Conservation (phyloP, 805 yeast species). For the Hanseniaspora clermontiae region DNA sequence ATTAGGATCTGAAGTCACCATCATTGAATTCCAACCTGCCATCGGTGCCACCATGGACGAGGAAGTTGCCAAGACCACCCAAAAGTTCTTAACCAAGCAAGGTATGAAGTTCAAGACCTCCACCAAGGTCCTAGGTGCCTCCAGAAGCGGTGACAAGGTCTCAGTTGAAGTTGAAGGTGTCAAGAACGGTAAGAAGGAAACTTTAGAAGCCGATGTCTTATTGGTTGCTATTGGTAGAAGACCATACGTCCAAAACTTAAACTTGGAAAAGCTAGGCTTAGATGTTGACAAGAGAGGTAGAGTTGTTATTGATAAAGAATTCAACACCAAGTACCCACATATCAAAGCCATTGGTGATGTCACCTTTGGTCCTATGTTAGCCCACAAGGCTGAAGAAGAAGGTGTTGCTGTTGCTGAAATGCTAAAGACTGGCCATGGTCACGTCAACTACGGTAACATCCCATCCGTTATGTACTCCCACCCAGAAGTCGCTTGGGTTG, state of each 20-base stretch:
- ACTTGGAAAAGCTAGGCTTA: constrained; percentile 76
- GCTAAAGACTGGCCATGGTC: constrained; percentile 88
- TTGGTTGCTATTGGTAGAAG: constrained; percentile 98
- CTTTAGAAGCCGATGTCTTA: constrained; percentile 78
- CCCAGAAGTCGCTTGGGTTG: constrained; percentile 99
- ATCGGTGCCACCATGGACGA: constrained; percentile 98
- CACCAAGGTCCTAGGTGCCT: constrained; percentile 81
- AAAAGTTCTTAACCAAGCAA: constrained; percentile 84
- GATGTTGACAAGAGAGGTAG: constrained; percentile 89
- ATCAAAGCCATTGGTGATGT: constrained; percentile 97
- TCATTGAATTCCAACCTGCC: constrained; percentile 76
- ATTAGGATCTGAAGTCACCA: constrained; percentile 89
- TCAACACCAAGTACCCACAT: constrained; percentile 81
- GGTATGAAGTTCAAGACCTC: constrained; percentile 87
- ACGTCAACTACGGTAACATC: constrained; percentile 93
- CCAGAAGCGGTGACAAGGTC: constrained; percentile 78
- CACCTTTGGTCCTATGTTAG: constrained; percentile 97
- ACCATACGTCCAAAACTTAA: constrained; percentile 83
- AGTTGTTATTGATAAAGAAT: constrained; percentile 85
- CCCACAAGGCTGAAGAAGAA: constrained; percentile 99
- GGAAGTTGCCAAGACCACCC: constrained; percentile 83
- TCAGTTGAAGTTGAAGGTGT: constrained; percentile 78
- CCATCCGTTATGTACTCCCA: constrained; percentile 99
- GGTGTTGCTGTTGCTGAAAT: constrained; percentile 97
- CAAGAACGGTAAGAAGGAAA: constrained; percentile 69